These are phyloP conservation scores for Globisporangium nagaii DNA, from an alignment of 352 stramenopile species.

Conservation along the genomic window DNA sequence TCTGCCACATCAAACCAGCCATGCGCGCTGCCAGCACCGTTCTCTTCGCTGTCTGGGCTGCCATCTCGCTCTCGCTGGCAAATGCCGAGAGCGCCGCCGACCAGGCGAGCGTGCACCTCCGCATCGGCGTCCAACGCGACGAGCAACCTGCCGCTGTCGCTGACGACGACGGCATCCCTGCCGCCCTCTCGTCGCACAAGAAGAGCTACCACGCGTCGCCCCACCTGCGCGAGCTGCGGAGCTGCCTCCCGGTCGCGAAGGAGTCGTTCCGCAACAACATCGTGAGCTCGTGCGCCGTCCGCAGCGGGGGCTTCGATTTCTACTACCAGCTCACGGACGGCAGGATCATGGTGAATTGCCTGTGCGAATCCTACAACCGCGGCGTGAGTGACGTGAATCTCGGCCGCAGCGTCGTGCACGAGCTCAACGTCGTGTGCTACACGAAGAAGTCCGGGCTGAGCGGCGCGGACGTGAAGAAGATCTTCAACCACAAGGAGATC, in stretches of 20 bases:
- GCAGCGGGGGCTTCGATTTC: not conserved
- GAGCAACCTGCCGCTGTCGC: too few species aligned
- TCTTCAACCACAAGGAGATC: not conserved
- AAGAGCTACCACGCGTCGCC: not conserved
- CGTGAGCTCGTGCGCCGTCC: not conserved
- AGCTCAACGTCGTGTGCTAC: not conserved
- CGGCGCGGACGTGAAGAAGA: not conserved
- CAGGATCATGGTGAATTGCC: not conserved
- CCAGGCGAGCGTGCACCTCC: not conserved
- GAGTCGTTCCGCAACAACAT: not conserved
- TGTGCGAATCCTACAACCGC: not conserved
- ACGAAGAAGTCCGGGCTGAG: not conserved
- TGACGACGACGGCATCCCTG: not conserved
- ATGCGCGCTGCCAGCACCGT: not conserved
- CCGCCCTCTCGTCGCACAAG: not conserved
- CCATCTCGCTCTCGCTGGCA: not conserved
- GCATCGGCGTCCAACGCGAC: too few species aligned
- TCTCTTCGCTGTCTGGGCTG: not conserved
- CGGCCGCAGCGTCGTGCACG: not conserved
- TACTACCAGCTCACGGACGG: conserved; percentile 2
- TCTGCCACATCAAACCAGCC: too few species aligned
- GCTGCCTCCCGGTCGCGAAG: not conserved
- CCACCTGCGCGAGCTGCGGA: not conserved
- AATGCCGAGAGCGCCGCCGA: not conserved
- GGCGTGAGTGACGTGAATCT: not conserved